Percentiles rank a stretch among this genome's conserved stretches.
These are phyloP conservation scores for Aspergillus panamensis DNA, from an alignment of 495 filamentous ascomycete genomes.

Conservation along the genomic window DNA sequence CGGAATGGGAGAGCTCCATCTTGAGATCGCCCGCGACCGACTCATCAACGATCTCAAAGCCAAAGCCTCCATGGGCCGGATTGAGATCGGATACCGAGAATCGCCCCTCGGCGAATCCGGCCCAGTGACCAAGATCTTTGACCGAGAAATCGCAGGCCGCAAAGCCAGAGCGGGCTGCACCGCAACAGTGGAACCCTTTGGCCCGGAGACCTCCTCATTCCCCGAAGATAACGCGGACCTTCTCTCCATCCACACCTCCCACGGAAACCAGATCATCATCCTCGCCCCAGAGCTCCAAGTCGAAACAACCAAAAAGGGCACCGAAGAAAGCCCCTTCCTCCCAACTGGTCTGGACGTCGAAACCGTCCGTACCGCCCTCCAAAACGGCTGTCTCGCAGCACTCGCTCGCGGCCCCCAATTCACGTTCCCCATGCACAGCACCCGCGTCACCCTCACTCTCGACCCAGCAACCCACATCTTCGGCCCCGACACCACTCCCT, in stretches of 20 bases:
- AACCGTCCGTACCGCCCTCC: constrained; percentile 59
- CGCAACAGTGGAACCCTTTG: constrained; percentile 60
- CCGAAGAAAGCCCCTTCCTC: constrained; percentile 43
- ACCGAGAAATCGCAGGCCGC: constrained; percentile 76
- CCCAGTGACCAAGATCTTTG: constrained; percentile 60
- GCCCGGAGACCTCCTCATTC: constrained; percentile 27
- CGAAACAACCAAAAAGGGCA: constrained; percentile 33
- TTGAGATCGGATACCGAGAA: constrained; percentile 94
- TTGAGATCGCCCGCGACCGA: constrained; percentile 88
- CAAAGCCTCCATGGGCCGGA: constrained; percentile 85
- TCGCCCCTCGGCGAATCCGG: constrained; percentile 53
- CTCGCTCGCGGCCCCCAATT: constrained; percentile 80
- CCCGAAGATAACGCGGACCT: constrained; percentile 26
- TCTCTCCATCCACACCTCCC: constrained; percentile 30
- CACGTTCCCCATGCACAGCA: constrained; percentile 68
- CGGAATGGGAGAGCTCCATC: constrained; percentile 97
- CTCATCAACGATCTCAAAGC: constrained; percentile 85
- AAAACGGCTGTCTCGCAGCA: constrained; percentile 78
- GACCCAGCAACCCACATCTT: constrained; percentile 63
- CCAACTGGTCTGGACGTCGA: constrained; percentile 56
- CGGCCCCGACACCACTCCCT: constrained; percentile 59
- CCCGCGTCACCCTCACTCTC: constrained; percentile 64
- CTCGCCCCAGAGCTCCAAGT: constrained; percentile 42
- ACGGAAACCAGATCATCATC: constrained; percentile 62
- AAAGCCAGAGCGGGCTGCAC: constrained; percentile 72